Evolutionary conservation across 805 yeast species (phyloP).

Genomic region (Kodamaea lidongshanica): DNA sequence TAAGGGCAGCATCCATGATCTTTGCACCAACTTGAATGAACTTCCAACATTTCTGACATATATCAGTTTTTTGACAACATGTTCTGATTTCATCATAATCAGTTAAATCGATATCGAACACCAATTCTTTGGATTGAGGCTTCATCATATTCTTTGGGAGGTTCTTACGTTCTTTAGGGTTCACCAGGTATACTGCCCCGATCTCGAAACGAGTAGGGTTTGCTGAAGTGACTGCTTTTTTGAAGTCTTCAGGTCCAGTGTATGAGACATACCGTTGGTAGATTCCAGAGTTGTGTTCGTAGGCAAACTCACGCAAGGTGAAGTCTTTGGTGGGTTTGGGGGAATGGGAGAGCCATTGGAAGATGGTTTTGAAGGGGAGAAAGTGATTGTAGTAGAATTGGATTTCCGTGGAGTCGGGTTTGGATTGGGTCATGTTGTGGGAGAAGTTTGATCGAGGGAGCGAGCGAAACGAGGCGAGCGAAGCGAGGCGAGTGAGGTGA

Average conservation of each 20-base stretch:
- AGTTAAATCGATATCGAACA: constrained; percentile 95
- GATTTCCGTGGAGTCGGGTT: constrained; percentile 44
- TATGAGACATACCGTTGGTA: constrained; percentile 87
- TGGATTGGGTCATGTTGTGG: too few relatives aligned
- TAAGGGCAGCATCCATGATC: constrained; percentile 62
- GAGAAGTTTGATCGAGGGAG: too few relatives aligned
- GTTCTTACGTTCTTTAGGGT: constrained; percentile 79
- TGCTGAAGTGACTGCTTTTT: constrained; percentile 62
- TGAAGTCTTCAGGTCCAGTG: constrained; percentile 61
- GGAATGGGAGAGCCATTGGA: constrained; percentile 85
- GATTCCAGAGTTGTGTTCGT: constrained; percentile 80
- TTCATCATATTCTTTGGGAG: constrained; percentile 71
- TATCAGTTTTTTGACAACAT: constrained; percentile 80
- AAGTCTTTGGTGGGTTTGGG: constrained; percentile 70
- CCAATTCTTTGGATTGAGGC: constrained; percentile 81
- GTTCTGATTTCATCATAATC: constrained; percentile 93
- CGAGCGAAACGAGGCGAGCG: too few relatives aligned
- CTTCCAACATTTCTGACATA: constrained; percentile 89
- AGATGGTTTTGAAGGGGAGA: constrained; percentile 73
- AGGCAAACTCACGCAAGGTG: constrained; percentile 88
- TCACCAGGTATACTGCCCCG: constrained; percentile 84
- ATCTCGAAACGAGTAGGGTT: constrained; percentile 90
- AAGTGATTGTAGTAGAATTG: constrained; percentile 60
- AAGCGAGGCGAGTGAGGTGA: too few relatives aligned
- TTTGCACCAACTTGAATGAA: constrained; percentile 81